Conservation (phyloP, 2,329 filamentous ascomycete genomes). For the Xylaria sp. region DNA sequence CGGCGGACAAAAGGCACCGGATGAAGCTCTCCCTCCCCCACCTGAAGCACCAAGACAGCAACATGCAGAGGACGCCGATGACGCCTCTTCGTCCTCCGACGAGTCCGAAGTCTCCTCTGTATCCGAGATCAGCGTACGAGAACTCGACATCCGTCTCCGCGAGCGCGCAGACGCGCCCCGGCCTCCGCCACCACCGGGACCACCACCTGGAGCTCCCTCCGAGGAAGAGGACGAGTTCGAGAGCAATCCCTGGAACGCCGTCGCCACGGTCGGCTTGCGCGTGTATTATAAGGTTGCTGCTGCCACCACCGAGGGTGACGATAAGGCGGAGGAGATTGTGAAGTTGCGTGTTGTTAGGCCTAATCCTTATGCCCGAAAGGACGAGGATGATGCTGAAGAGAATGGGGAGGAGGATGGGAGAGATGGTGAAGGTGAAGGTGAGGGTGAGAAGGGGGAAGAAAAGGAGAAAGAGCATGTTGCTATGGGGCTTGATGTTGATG, state of each 20-base stretch:
- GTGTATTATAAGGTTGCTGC: conserved; percentile 65
- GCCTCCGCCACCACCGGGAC: conserved; percentile 46
- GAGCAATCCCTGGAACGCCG: conserved; percentile 70
- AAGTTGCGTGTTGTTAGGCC: conserved; percentile 56
- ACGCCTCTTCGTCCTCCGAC: conserved; percentile 30
- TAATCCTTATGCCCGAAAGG: conserved; percentile 48
- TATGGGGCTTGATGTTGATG: conserved; percentile 53
- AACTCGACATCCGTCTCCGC: conserved; percentile 52
- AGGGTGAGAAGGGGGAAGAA: conserved; percentile 42
- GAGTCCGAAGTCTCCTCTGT: conserved; percentile 50
- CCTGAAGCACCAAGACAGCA: conserved; percentile 31
- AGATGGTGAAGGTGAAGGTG: conserved; percentile 42
- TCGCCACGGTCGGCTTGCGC: conserved; percentile 69
- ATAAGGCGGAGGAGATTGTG: conserved; percentile 50
- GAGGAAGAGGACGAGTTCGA: conserved; percentile 67
- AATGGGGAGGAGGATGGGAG: conserved; percentile 42
- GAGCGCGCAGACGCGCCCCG: conserved; percentile 39
- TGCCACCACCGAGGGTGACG: conserved; percentile 48
- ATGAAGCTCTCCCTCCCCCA: neutral
- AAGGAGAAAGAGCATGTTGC: conserved; percentile 45
- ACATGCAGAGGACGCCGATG: conserved; percentile 39
- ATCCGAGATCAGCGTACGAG: conserved; percentile 55
- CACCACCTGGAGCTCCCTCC: conserved; percentile 47
- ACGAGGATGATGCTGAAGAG: conserved; percentile 41
- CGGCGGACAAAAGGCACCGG: conserved; percentile 9